Base-by-base conservation (phyloP, 768 basidiomycete species). In the Tulasnella sp. region DNA sequence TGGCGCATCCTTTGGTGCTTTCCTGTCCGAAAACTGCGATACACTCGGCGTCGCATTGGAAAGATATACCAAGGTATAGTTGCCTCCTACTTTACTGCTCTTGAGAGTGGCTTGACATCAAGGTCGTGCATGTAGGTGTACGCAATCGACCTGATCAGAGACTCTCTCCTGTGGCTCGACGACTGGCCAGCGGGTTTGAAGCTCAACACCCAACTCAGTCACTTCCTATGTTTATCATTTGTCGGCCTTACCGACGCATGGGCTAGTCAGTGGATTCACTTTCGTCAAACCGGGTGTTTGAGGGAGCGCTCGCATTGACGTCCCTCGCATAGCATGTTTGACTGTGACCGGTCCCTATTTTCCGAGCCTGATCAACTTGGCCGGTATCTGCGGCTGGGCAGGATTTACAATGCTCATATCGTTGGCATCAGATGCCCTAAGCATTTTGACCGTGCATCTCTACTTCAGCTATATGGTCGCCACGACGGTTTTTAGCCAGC, bases 131-230 rank as follows among this genome's bases (percentile, higher is more conserved):
- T 21, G 7, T 26, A 76, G 74, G 47, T 30, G 1, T 72, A 75
- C 61, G 68, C 83, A 1, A 73, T 86, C 4, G 68, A 74, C 2
- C 71, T 73, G 50, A 68, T 86, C 8, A 77, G 79, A 44, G 71
- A 73, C 15, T 75, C 78, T 0, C 74, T 97, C 1, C 65, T 76
- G 1, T 97, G 93, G 94, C 77, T 99, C 11, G 87, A 96, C 69
- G 82, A 86, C 62, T 98, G 95, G 95, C 95, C 95, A 0, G 92
- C 85, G 1, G 95, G 96, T 0, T 73, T 99, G 42, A 99, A 99
- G 71, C 82, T 99, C 54, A 98, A 98, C 67, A 89, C 90, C 0
- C 89, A 97, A 65, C 78, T 99, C n/a, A 89, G 90, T 65, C 75
- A 77, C 24, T 86, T 96, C 68, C 86, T 90, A 66, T 81, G 84